These are phyloP conservation scores for Dionaea muscipula DNA, from an alignment of 179 eudicot genomes.

Conservation along the genomic window DNA sequence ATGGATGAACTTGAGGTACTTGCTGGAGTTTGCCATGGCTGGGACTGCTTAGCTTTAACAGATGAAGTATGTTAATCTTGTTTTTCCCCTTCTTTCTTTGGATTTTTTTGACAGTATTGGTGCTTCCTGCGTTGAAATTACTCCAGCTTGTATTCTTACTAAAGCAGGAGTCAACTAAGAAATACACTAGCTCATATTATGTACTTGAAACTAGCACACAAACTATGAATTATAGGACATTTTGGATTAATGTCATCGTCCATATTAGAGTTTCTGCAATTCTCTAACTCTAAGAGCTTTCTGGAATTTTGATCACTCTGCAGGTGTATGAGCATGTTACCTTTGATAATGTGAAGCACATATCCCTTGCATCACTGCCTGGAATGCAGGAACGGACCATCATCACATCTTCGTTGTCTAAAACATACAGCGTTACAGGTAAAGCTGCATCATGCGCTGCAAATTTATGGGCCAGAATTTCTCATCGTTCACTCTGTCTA, in stretches of 20 bases:
- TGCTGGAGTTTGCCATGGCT: constrained; percentile 48
- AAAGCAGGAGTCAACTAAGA: too few relatives aligned
- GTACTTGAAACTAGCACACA: too few relatives aligned
- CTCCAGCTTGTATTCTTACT: too few relatives aligned
- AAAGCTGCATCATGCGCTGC: constrained; percentile 1
- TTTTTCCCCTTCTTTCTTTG: constrained; percentile 1
- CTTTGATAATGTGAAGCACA: constrained; percentile 48
- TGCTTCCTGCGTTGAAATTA: not conserved
- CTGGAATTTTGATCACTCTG: constrained; percentile 8
- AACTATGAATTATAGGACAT: too few relatives aligned
- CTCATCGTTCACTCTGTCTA: not conserved
- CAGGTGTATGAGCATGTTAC: constrained; percentile 91
- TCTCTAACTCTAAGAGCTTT: not conserved
- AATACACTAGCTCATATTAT: too few relatives aligned
- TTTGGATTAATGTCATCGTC: too few relatives aligned
- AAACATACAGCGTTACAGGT: constrained; percentile 86
- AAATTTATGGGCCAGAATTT: not conserved
- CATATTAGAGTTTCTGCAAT: not conserved
- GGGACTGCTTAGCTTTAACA: constrained; percentile 63
- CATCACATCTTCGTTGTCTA: constrained; percentile 85
- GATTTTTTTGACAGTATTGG: not conserved
- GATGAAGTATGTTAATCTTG: constrained; percentile 58
- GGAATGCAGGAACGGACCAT: constrained; percentile 77
- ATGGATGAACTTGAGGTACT: constrained; percentile 54
- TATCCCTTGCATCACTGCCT: constrained; percentile 65